Evolutionary conservation across 352 stramenopile genomes (phyloP).

Genomic region (Pythium brassicae): DNA sequence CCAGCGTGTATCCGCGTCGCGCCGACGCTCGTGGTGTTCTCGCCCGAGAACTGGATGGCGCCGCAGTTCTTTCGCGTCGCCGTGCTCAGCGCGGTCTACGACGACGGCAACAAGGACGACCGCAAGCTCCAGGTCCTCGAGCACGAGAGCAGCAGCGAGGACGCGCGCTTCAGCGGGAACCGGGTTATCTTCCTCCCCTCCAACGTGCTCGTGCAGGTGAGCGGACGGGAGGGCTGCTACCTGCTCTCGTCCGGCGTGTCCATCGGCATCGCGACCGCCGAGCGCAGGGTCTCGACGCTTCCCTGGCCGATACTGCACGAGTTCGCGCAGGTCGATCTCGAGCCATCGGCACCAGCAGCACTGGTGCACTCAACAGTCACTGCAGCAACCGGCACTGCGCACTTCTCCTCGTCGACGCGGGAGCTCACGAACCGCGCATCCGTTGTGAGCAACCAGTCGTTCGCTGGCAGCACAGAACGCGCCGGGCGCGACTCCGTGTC

Average conservation of each 20-base stretch:
- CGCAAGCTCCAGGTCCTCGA: slow-evolving; percentile 35
- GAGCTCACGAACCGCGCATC: not conserved
- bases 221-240: slow-evolving; percentile 34
- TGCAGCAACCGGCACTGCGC: slow-evolving; percentile 16
- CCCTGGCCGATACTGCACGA: slow-evolving; percentile 21
- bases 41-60: slow-evolving; percentile 33
- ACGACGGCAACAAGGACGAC: slow-evolving; percentile 20
- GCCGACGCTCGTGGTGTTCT: slow-evolving; percentile 46
- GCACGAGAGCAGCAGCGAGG: slow-evolving; percentile 39
- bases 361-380: too few species aligned
- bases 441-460: not conserved
- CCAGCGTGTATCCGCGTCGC: slow-evolving; percentile 45
- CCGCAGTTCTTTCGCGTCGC: slow-evolving; percentile 51
- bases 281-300: slow-evolving; percentile 1
- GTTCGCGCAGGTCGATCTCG: slow-evolving; percentile 36
- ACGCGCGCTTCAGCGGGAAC: slow-evolving; percentile 43
- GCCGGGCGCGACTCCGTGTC: slow-evolving; percentile 7
- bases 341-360: slow-evolving; percentile 17
- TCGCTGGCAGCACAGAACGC: too few species aligned
- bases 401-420: slow-evolving; percentile 12
- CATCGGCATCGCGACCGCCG: not conserved
- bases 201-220: slow-evolving; percentile 40
- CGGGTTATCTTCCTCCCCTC: slow-evolving; percentile 30
- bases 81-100: slow-evolving; percentile 21
- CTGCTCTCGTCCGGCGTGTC: slow-evolving; percentile 28